Percentiles rank a stretch among this genome's conserved stretches.
Evolutionary conservation across 495 filamentous ascomycete species (phyloP).

Genomic region (Lophiostoma macrostomum): DNA sequence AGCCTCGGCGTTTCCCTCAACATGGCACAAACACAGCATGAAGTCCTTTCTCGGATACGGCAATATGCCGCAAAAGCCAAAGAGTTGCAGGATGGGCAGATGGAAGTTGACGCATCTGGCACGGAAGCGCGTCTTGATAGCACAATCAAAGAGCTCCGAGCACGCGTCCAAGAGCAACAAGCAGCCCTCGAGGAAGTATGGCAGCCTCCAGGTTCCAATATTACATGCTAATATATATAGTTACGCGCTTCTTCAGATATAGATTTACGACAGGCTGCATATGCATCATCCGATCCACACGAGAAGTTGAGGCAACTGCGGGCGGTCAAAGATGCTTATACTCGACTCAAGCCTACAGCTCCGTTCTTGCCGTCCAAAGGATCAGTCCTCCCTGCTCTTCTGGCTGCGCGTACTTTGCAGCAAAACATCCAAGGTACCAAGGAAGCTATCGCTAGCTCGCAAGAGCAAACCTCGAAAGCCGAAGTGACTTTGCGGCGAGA

Average conservation of each 20-base stretch:
- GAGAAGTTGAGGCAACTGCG: conserved; percentile 53
- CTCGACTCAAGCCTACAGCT: conserved; percentile 55
- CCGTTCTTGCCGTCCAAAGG: conserved; percentile 62
- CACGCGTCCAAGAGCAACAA: conserved; percentile 63
- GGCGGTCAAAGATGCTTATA: conserved; percentile 62
- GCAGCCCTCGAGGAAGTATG: conserved; percentile 55
- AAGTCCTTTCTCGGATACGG: conserved; percentile 23
- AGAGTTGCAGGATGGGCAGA: conserved; percentile 21
- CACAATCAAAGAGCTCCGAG: conserved; percentile 63
- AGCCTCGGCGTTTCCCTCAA: no score
- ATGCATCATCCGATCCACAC: conserved; percentile 44
- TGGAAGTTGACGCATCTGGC: conserved; percentile 29
- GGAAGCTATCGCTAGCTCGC: conserved; percentile 54
- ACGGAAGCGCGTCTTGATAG: conserved; percentile 55
- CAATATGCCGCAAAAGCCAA: conserved; percentile 25
- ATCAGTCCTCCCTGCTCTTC: conserved; percentile 66
- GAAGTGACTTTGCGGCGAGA: conserved; percentile 58
- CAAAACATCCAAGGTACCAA: conserved; percentile 62
- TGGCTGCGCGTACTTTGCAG: conserved; percentile 64
- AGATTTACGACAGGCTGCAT: conserved; percentile 10
- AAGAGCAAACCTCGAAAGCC: conserved; percentile 51
- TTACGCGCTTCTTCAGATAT: conserved; percentile 9
- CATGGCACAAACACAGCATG: conserved; percentile 12
- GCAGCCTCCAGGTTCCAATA: not conserved
- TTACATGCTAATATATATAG: not conserved